Evolutionary conservation across 139 green algal genomes (phyloP).

Genomic region (Axilococcus clingmanii): DNA sequence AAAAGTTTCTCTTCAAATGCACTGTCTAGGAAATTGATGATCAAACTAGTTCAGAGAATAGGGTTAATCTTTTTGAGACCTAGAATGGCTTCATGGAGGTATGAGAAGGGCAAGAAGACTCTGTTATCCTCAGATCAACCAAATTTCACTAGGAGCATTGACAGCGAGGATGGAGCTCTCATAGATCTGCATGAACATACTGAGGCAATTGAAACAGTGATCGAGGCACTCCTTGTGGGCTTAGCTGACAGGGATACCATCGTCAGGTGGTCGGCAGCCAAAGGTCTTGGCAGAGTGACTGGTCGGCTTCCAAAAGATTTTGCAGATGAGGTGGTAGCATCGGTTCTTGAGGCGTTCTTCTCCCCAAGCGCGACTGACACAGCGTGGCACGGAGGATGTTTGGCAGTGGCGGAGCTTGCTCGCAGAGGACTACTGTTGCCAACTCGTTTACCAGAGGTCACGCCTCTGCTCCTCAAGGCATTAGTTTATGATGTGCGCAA

Average conservation of each 20-base stretch:
- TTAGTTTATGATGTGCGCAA: constrained; percentile 86
- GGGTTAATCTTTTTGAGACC: constrained; percentile 68
- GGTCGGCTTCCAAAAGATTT: constrained; percentile 70
- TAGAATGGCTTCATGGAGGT: constrained; percentile 64
- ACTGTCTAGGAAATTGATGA: constrained; percentile 54
- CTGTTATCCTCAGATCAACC: background rate
- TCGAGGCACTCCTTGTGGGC: constrained; percentile 47
- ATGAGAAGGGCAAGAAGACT: constrained; percentile 21
- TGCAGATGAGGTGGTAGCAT: constrained; percentile 71
- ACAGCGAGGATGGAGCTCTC: background rate
- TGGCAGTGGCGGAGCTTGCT: constrained; percentile 91
- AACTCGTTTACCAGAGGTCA: constrained; percentile 38
- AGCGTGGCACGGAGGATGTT: constrained; percentile 91
- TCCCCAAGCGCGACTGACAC: constrained; percentile 41
- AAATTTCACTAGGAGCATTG: background rate
- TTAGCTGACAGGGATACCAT: constrained; percentile 87
- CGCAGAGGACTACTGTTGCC: constrained; percentile 75
- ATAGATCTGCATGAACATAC: background rate
- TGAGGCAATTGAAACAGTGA: constrained; percentile 5
- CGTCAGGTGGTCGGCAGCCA: constrained; percentile 89
- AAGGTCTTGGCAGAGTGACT: constrained; percentile 81
- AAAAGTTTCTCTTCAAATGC: constrained; percentile 16
- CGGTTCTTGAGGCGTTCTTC: constrained; percentile 61
- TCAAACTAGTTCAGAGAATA: constrained; percentile 77
- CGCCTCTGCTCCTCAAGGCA: constrained; percentile 45